Evolutionary conservation across 2,329 filamentous ascomycete genomes (phyloP).

Genomic region (Calonectria ilicicola): DNA sequence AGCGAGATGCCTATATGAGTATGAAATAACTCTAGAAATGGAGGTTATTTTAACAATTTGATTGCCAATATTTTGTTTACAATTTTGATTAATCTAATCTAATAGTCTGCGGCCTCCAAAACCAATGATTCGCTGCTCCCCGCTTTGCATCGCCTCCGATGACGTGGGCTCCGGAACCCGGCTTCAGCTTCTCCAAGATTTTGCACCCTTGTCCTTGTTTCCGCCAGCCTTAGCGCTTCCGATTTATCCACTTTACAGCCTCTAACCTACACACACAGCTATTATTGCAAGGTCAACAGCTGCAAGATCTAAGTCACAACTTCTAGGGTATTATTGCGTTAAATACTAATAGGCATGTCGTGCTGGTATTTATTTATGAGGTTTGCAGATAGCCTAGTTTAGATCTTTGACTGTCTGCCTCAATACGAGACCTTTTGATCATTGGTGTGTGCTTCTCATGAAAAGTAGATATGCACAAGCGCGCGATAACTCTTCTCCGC

Average conservation of each 20-base stretch:
- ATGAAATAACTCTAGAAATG: too few species aligned
- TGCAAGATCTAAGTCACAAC: background rate
- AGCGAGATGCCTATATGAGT: too few species aligned
- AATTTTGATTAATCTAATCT: too few species aligned
- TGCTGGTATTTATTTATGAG: background rate
- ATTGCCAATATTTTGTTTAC: too few species aligned
- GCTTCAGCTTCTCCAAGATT: background rate
- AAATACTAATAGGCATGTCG: background rate
- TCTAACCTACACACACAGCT: background rate
- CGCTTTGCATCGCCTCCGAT: background rate
- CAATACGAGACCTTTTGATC: too few species aligned
- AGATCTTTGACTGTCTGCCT: too few species aligned
- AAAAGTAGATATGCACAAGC: background rate
- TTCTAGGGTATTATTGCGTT: background rate
- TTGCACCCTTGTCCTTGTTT: background rate
- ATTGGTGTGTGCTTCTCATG: background rate
- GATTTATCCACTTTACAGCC: background rate
- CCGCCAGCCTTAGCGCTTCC: background rate
- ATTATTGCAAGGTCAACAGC: background rate
- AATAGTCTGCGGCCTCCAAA: too few species aligned
- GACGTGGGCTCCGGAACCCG: background rate
- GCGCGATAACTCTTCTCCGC: background rate
- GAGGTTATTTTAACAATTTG: too few species aligned
- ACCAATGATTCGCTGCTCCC: background rate
- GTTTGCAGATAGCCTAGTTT: background rate